These are phyloP conservation scores for Polychytrium aggregatum DNA, from an alignment of 192 early-diverging fungal species.

Conservation along the genomic window DNA sequence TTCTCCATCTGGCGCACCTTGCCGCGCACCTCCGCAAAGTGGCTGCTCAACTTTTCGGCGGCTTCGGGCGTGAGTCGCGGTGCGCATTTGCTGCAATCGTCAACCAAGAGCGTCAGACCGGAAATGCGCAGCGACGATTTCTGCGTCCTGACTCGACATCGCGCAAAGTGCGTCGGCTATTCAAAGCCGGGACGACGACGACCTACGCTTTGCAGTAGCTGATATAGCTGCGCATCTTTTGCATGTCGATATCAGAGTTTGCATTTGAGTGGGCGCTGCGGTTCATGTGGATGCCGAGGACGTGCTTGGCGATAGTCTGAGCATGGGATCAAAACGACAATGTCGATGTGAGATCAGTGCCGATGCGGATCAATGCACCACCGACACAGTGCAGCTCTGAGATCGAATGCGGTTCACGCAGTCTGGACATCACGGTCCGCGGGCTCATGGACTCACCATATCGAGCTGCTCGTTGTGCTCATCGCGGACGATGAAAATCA, in stretches of 20 bases:
- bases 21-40: conserved; percentile 86
- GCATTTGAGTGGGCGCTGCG: conserved; percentile 37
- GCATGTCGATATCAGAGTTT: conserved; percentile 78
- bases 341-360: no score
- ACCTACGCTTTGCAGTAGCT: conserved; percentile 81
- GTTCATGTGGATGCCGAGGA: conserved; percentile 86
- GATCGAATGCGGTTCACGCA: no score
- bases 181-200: no score
- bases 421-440: no score
- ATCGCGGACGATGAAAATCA: conserved; percentile 98
- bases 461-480: conserved; percentile 91
- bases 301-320: conserved; percentile 88
- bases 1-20: conserved; percentile 70
- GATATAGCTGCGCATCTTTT: conserved; percentile 94
- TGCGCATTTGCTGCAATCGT: conserved; percentile 85
- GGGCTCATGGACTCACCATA: conserved; percentile 34
- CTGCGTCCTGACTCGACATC: no score
- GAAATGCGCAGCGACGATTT: no score
- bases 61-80: conserved; percentile 81
- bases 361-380: no score
- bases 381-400: no score
- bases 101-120: no score
- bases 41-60: conserved; percentile 81
- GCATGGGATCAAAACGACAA: no score
- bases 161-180: no score